These are phyloP conservation scores for Tetrahymena malaccensis DNA, from an alignment of 73 alveolate genomes.

Conservation along the genomic window DNA sequence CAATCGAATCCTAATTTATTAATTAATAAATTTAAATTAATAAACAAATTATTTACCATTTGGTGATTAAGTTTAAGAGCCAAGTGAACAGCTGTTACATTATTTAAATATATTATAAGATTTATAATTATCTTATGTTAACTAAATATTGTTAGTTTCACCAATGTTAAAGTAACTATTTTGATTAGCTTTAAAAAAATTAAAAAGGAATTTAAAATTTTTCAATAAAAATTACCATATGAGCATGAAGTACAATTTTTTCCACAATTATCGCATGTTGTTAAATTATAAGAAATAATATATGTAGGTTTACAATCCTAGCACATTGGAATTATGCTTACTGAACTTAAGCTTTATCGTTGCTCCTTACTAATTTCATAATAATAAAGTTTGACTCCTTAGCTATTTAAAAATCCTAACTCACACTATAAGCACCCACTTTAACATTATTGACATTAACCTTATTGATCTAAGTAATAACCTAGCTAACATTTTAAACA, in stretches of 20 bases:
- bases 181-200: neutral
- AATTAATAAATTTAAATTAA: no score
- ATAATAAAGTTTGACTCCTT: neutral
- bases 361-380: neutral
- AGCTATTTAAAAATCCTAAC: neutral
- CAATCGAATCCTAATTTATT: neutral
- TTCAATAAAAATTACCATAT: neutral
- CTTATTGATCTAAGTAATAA: neutral
- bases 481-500: neutral
- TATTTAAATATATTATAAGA: no score
- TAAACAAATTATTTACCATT: neutral
- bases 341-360: neutral
- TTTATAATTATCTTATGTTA: no score
- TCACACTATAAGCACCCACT: neutral
- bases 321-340: neutral
- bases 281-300: neutral
- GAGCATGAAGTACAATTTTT: neutral
- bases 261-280: neutral
- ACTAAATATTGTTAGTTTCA: neutral
- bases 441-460: neutral
- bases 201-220: neutral
- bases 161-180: neutral
- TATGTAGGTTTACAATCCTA: neutral
- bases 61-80: neutral
- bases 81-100: neutral